phyloP scores from a whole-genome alignment of 176 grass and related monocot genomes.

The Elymus sibiricus region DNA sequence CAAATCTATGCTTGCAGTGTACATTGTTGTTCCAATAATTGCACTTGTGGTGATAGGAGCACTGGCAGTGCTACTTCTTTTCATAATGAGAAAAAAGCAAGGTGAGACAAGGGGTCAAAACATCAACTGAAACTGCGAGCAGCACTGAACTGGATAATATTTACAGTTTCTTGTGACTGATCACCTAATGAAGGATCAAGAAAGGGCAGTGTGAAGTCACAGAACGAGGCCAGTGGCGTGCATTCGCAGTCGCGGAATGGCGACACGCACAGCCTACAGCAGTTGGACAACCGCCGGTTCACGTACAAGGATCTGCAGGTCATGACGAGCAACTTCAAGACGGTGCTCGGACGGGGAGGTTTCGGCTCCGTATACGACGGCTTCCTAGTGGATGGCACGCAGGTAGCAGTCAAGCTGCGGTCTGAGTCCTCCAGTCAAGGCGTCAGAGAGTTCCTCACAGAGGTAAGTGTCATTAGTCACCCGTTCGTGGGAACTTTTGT shows the following conservation, averaged over 20 bases:
- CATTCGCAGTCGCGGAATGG: neutral
- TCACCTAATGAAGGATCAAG: neutral
- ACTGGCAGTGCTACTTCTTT: conserved; percentile 22
- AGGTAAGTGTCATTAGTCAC: conserved; percentile 21
- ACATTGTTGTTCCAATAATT: conserved; percentile 30
- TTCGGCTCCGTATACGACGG: conserved; percentile 66
- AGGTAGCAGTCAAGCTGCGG: conserved; percentile 61
- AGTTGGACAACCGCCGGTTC: conserved; percentile 53
- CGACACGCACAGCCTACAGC: neutral
- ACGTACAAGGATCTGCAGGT: conserved; percentile 39
- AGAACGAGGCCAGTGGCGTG: neutral
- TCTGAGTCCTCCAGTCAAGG: conserved; percentile 46
- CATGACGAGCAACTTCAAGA: conserved; percentile 57
- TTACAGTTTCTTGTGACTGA: neutral
- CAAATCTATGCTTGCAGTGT: conserved; percentile 23
- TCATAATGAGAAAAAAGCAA: conserved; percentile 10
- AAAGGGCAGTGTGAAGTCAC: conserved; percentile 20
- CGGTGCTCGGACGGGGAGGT: conserved; percentile 52
- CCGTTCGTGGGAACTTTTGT: neutral
- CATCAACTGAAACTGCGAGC: neutral
- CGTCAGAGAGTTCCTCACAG: conserved; percentile 50
- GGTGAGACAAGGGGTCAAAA: neutral
- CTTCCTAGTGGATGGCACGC: conserved; percentile 46
- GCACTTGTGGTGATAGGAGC: conserved; percentile 16
- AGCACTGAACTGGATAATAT: neutral